Conservation (phyloP, 2,329 filamentous ascomycete genomes). For the Cladosporium halotolerans region DNA sequence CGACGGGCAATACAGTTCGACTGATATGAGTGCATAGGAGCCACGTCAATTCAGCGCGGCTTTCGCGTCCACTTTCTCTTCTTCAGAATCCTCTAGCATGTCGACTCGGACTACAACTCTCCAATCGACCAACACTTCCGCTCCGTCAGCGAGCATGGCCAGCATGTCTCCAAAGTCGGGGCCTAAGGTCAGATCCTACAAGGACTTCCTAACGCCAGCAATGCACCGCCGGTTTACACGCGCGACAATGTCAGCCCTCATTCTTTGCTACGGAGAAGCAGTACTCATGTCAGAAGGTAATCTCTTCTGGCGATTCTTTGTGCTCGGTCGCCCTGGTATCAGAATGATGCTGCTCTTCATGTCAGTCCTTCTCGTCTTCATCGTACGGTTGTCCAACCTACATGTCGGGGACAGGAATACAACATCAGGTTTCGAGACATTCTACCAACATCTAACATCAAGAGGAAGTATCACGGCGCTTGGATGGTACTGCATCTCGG, state of each 20-base stretch:
- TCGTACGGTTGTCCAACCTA: slow-evolving; percentile 62
- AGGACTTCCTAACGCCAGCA: slow-evolving; percentile 84
- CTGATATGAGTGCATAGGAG: not conserved
- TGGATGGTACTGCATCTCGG: slow-evolving; percentile 71
- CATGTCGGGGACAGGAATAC: slow-evolving; percentile 54
- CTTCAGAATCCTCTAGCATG: slow-evolving; percentile 1
- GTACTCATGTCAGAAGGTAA: slow-evolving; percentile 52
- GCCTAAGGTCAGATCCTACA: slow-evolving; percentile 54
- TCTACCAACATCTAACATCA: slow-evolving; percentile 49
- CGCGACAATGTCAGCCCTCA: slow-evolving; percentile 63
- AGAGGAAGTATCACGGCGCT: slow-evolving; percentile 62
- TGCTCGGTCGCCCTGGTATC: slow-evolving; percentile 67
- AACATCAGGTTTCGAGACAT: slow-evolving; percentile 59
- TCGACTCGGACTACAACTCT: slow-evolving; percentile 8
- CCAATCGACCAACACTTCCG: slow-evolving; percentile 1
- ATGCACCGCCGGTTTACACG: slow-evolving; percentile 81
- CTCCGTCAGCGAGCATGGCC: slow-evolving; percentile 21
- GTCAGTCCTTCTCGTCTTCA: slow-evolving; percentile 68
- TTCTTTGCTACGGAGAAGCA: slow-evolving; percentile 67
- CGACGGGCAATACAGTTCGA: not conserved
- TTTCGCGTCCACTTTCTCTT: not conserved
- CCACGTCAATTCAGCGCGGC: not conserved
- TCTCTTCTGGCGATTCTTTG: slow-evolving; percentile 75
- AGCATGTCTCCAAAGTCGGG: slow-evolving; percentile 9
- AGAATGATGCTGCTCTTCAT: slow-evolving; percentile 70